phyloP scores from a whole-genome alignment of 139 green algal genomes.

The Ettlia oleoabundans region DNA sequence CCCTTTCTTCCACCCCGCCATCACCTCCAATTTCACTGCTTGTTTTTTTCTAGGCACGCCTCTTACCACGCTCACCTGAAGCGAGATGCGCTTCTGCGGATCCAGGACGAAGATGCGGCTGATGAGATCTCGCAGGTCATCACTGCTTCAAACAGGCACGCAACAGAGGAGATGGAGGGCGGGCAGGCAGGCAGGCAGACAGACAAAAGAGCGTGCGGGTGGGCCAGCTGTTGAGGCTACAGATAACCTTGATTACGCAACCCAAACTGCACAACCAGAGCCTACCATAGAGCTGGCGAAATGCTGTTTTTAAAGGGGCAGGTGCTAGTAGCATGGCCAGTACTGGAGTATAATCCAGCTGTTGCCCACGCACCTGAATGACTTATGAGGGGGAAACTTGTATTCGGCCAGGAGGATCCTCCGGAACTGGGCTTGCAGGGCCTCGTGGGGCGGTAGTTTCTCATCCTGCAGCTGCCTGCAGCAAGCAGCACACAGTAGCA shows the following conservation, averaged over 20 bases:
- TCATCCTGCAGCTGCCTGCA: constrained; percentile 89
- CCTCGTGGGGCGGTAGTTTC: constrained; percentile 58
- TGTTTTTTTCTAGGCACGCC: no score
- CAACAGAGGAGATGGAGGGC: background rate
- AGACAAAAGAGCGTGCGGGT: no score
- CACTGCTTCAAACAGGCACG: background rate
- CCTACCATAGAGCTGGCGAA: no score
- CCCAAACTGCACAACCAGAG: no score
- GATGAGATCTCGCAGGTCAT: background rate
- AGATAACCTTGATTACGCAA: no score
- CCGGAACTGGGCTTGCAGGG: constrained; percentile 61
- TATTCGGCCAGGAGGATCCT: constrained; percentile 23
- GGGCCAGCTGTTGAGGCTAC: no score
- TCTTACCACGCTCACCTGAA: background rate
- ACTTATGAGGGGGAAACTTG: constrained; percentile 31
- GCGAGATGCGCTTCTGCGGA: background rate
- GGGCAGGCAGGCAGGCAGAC: background rate
- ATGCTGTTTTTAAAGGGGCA: no score
- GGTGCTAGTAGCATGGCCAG: no score
- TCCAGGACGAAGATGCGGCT: constrained; percentile 65
- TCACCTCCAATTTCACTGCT: no score
- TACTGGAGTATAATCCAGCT: no score
- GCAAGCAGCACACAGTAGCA: constrained; percentile 93
- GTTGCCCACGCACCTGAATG: constrained; percentile 2
- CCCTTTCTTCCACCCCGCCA: no score